Conservation (phyloP, 345 rosid genomes). For the Ceriops decandra region DNA sequence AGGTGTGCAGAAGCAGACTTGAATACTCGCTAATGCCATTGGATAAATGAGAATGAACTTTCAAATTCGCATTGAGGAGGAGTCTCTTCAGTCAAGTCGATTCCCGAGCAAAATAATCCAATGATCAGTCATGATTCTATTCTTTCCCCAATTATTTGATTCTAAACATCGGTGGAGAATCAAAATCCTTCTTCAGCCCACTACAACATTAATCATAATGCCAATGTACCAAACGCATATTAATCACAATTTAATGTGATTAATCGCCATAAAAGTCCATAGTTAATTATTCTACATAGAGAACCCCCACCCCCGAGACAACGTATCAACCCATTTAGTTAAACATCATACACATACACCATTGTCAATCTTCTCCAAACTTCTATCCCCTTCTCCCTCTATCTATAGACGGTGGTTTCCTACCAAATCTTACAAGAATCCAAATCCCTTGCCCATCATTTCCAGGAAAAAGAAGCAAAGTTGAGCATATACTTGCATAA, state of each 20-base stretch:
- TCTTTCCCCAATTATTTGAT: background rate
- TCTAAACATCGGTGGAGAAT: background rate
- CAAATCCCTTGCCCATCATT: constrained; percentile 12
- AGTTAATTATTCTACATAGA: too few species aligned
- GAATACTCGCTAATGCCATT: too few species aligned
- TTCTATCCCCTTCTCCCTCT: constrained; percentile 6
- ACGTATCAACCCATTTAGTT: constrained; percentile 17
- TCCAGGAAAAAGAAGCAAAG: constrained; percentile 17
- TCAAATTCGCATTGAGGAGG: too few species aligned
- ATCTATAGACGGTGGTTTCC: constrained; percentile 18
- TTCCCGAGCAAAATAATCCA: background rate
- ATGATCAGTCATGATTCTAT: background rate
- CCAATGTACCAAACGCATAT: too few species aligned
- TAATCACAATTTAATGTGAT: too few species aligned
- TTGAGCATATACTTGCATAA: constrained; percentile 27
- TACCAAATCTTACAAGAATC: constrained; percentile 17
- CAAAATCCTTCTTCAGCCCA: background rate
- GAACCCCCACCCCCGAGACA: background rate
- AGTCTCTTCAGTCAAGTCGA: background rate
- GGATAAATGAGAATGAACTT: too few species aligned
- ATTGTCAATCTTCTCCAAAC: background rate
- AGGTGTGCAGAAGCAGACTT: too few species aligned
- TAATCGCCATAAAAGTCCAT: too few species aligned
- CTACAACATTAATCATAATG: too few species aligned
- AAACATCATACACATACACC: constrained; percentile 10